A percentile compares a stretch with the other conserved stretches of the same genome.
These are phyloP conservation scores for Rhodotorula glutinis DNA, from an alignment of 1,284 basidiomycete species.

Conservation along the genomic window DNA sequence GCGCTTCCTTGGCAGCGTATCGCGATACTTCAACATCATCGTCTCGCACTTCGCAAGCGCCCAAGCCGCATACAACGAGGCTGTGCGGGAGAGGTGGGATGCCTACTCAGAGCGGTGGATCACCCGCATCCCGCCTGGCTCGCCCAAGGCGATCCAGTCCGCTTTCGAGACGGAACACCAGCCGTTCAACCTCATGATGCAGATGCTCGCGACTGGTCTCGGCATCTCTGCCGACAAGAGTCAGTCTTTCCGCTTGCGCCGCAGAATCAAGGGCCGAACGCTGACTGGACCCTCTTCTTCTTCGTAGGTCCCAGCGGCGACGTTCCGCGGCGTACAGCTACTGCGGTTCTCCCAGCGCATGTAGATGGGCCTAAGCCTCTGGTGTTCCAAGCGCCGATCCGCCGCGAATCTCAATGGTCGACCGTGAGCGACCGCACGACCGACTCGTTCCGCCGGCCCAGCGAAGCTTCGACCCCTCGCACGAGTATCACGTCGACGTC, in stretches of 20 bases:
- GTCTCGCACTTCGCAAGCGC: constrained; percentile 46
- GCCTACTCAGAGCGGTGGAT: constrained; percentile 32
- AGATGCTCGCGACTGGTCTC: constrained; percentile 31
- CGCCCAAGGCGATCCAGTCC: constrained; percentile 9
- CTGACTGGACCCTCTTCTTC: too few species aligned
- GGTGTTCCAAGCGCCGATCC: not conserved
- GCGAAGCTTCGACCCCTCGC: constrained; percentile 20
- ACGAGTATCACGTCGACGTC: constrained; percentile 33
- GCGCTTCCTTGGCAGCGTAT: constrained; percentile 47
- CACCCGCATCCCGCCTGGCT: constrained; percentile 5
- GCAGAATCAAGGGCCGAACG: too few species aligned
- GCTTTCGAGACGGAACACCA: constrained; percentile 23
- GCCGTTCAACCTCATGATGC: constrained; percentile 33
- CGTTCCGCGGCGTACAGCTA: too few species aligned
- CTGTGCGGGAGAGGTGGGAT: constrained; percentile 36
- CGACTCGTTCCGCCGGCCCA: constrained; percentile 8
- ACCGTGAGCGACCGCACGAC: constrained; percentile 12
- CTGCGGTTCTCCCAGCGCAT: too few species aligned
- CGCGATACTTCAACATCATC: constrained; percentile 47
- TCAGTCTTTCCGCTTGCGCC: not conserved
- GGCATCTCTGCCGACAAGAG: constrained; percentile 14
- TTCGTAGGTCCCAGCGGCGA: too few species aligned
- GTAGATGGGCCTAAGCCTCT: too few species aligned
- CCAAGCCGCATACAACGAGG: constrained; percentile 45
- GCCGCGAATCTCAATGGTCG: constrained; percentile 24